Evolutionary conservation across 116 monocot species (phyloP).

Genomic region (Papilionanthe hybrid): DNA sequence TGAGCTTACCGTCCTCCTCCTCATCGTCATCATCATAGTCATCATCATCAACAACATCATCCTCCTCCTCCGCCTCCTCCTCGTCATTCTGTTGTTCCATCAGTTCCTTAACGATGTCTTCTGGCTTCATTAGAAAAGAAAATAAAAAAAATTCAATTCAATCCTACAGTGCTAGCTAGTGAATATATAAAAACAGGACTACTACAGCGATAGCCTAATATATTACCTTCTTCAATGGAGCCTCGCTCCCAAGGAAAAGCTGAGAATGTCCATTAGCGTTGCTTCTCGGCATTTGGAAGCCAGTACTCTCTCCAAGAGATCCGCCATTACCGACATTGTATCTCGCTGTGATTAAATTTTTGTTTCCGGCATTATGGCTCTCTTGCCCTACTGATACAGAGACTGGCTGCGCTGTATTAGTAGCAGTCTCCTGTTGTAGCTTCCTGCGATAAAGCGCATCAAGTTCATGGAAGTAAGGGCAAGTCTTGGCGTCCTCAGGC

Average conservation of each 20-base stretch:
- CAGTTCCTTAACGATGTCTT: slow-evolving; percentile 24
- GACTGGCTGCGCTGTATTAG: background rate
- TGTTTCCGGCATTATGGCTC: background rate
- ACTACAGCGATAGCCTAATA: no score
- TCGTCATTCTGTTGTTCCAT: slow-evolving; percentile 11
- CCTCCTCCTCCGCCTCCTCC: slow-evolving; percentile 15
- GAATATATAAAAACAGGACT: background rate
- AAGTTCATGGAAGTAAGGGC: slow-evolving; percentile 38
- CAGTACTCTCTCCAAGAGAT: background rate
- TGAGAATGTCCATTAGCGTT: background rate
- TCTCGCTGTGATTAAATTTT: background rate
- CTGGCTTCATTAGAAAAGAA: slow-evolving; percentile 19
- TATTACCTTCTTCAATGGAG: background rate
- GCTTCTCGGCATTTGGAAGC: slow-evolving; percentile 1
- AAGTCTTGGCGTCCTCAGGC: slow-evolving; percentile 34
- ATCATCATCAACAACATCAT: slow-evolving; percentile 10
- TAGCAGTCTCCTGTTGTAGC: background rate
- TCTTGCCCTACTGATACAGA: background rate
- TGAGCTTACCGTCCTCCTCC: slow-evolving; percentile 15
- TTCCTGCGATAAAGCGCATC: slow-evolving; percentile 24
- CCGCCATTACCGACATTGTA: background rate
- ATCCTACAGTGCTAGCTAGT: background rate
- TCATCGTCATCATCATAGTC: slow-evolving; percentile 22
- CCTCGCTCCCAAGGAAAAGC: background rate
- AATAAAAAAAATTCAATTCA: background rate